Percentiles rank a stretch among this genome's conserved stretches.
phyloP scores from a whole-genome alignment of 805 yeast genomes.

The Teunomyces funiuensis region DNA sequence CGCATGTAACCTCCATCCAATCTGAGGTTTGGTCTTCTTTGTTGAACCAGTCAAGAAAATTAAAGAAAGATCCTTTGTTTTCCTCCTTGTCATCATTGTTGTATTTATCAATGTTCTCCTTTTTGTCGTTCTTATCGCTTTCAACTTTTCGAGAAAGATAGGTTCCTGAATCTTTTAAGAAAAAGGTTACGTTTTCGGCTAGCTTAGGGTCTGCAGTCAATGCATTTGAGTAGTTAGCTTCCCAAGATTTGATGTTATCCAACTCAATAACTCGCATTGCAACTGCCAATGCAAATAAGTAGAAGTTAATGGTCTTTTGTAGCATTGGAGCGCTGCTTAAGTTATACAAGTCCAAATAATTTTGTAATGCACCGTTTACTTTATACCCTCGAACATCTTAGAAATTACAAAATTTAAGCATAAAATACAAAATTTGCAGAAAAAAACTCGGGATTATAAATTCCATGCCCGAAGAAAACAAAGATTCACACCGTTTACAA shows the following conservation, averaged over 20 bases:
- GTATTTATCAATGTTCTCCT: background rate
- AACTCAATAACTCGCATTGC: background rate
- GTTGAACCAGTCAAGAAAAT: background rate
- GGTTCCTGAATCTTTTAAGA: constrained; percentile 5
- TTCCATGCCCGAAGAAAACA: no score
- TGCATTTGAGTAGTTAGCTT: background rate
- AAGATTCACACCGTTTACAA: no score
- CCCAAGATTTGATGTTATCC: constrained; percentile 2
- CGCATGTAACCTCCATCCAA: constrained; percentile 9
- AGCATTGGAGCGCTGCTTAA: background rate
- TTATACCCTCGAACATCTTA: no score
- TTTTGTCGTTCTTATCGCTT: background rate
- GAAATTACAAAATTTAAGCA: no score
- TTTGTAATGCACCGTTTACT: no score
- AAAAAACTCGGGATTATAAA: no score
- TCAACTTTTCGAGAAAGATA: constrained; percentile 1
- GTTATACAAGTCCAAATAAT: no score
- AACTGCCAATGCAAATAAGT: background rate
- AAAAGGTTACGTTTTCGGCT: constrained; percentile 2
- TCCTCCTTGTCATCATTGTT: background rate
- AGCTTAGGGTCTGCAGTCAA: background rate
- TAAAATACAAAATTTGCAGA: no score
- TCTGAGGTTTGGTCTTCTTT: background rate
- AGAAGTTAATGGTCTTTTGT: background rate
- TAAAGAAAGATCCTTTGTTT: background rate